Evolutionary conservation across 768 basidiomycete genomes (phyloP).

Genomic region (Russula sp.): DNA sequence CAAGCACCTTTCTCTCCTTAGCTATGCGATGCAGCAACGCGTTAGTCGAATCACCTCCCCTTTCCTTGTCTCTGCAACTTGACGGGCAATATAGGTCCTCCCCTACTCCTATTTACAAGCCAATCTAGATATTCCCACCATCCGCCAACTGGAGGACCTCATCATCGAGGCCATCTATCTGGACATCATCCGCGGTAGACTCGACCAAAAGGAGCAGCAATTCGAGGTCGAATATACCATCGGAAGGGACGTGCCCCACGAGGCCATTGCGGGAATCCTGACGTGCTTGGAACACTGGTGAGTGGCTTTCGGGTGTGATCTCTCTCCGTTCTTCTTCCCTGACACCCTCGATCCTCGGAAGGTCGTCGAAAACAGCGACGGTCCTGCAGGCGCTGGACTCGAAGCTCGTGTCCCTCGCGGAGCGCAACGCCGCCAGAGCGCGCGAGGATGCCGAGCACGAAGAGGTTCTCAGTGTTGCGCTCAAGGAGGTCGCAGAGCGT

Average conservation of each 20-base stretch:
- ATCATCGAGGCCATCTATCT: slow-evolving; percentile 97
- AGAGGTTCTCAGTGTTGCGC: slow-evolving; percentile 40
- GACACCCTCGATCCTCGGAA: slow-evolving; percentile 25
- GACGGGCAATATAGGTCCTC: slow-evolving; percentile 56
- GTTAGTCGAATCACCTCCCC: slow-evolving; percentile 39
- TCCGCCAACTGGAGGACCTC: slow-evolving; percentile 91
- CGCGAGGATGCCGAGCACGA: slow-evolving; percentile 50
- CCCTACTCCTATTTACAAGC: slow-evolving; percentile 70
- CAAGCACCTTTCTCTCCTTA: slow-evolving; percentile 88
- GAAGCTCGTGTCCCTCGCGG: slow-evolving; percentile 54
- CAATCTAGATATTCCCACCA: slow-evolving; percentile 65
- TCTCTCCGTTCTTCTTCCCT: background rate
- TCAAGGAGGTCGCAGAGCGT: slow-evolving; percentile 61
- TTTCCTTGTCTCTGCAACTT: background rate
- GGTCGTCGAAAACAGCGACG: slow-evolving; percentile 64
- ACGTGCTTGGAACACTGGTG: slow-evolving; percentile 59
- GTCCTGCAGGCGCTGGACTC: slow-evolving; percentile 69
- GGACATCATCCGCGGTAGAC: slow-evolving; percentile 81
- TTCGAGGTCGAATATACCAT: slow-evolving; percentile 90
- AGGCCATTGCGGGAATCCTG: slow-evolving; percentile 54
- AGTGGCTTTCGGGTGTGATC: background rate
- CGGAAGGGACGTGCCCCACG: slow-evolving; percentile 86
- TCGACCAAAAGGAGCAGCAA: slow-evolving; percentile 87
- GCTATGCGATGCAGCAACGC: slow-evolving; percentile 69
- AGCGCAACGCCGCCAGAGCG: slow-evolving; percentile 38